Evolutionary conservation across 2,329 filamentous ascomycete genomes (phyloP).

Genomic region (Paecilomyces fulvus): DNA sequence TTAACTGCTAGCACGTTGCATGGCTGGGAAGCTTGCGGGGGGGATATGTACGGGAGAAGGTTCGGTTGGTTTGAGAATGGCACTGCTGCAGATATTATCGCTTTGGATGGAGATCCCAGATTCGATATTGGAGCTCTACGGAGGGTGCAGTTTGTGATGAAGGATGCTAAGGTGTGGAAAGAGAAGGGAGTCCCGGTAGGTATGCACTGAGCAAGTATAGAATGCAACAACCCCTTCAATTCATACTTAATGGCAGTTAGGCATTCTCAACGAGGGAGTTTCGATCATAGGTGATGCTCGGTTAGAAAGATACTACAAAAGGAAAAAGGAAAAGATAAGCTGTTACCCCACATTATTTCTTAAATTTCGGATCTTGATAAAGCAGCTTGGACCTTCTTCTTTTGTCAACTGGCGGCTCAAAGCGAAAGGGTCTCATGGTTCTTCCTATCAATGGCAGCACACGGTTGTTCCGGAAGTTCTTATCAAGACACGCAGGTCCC

Average conservation of each 20-base stretch:
- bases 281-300: no score
- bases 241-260: neutral
- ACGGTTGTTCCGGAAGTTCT: neutral
- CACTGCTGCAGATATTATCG: constrained; percentile 45
- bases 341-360: neutral
- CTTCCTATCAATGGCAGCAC: neutral
- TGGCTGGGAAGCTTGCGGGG: constrained; percentile 50
- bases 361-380: neutral
- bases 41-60: constrained; percentile 41
- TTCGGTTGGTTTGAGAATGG: constrained; percentile 48
- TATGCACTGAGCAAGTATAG: neutral
- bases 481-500: neutral
- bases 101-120: constrained; percentile 37
- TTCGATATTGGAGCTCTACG: neutral
- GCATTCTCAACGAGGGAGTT: no score
- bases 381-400: neutral
- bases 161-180: neutral
- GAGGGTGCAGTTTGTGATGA: neutral
- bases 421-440: neutral
- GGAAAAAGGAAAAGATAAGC: neutral
- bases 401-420: neutral
- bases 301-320: neutral
- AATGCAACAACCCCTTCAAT: no score
- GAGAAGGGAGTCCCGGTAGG: neutral
- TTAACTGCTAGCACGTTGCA: constrained; percentile 43